phyloP scores from a whole-genome alignment of 2,329 filamentous ascomycete genomes.

The Didymella pinodella region DNA sequence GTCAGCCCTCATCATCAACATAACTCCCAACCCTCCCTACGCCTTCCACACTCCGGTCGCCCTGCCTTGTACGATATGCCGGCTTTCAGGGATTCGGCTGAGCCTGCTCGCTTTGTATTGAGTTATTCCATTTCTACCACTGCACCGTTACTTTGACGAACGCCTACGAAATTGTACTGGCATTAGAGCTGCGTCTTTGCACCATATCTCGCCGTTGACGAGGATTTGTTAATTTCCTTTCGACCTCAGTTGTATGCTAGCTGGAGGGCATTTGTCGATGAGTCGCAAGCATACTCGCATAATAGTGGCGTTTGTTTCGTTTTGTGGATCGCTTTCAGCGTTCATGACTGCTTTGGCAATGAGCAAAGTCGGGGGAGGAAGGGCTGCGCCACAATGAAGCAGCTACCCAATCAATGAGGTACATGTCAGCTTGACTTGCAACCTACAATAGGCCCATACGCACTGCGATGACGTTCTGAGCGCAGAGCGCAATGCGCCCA shows the following conservation, averaged over 20 bases:
- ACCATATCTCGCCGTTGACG: not conserved
- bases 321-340: not conserved
- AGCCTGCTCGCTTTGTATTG: not conserved
- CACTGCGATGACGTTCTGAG: conserved; percentile 27
- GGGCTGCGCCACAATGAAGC: conserved; percentile 13
- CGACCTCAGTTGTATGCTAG: conserved; percentile 1
- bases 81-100: conserved; percentile 1
- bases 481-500: not conserved
- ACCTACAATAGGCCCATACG: conserved; percentile 1
- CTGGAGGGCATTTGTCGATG: conserved; percentile 7
- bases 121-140: not conserved
- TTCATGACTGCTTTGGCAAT: conserved; percentile 1
- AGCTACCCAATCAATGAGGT: conserved; percentile 1
- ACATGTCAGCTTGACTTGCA: conserved; percentile 15
- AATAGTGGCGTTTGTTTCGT: conserved; percentile 11
- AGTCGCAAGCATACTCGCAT: conserved; percentile 7
- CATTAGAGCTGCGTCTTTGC: conserved; percentile 16
- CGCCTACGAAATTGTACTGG: conserved; percentile 23
- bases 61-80: conserved; percentile 12
- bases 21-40: not conserved
- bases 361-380: not conserved
- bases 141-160: conserved; percentile 20
- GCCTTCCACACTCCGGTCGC: not conserved
- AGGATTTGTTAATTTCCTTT: not conserved
- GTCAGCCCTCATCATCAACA: not conserved